phyloP scores from a whole-genome alignment of 2,329 filamentous ascomycete genomes.

The Fusarium sp. region DNA sequence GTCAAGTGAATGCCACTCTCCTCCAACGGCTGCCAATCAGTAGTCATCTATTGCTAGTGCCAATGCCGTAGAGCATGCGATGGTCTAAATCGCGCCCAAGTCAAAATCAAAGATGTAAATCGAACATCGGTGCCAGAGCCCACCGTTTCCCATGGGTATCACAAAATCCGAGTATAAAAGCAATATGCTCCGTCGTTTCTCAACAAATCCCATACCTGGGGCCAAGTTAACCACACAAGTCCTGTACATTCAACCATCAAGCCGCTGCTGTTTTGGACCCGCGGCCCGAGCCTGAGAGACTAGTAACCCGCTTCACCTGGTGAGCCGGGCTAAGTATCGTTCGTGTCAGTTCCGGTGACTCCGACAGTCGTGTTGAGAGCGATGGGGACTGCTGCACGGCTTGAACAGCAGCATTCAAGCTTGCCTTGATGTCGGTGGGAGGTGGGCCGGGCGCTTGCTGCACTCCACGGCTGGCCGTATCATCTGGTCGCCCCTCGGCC shows the following conservation, averaged over 20 bases:
- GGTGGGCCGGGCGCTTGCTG: slow-evolving; percentile 30
- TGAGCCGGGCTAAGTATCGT: slow-evolving; percentile 47
- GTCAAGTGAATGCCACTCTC: slow-evolving; percentile 27
- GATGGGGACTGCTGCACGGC: slow-evolving; percentile 43
- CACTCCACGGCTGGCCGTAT: slow-evolving; percentile 32
- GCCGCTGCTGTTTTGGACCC: slow-evolving; percentile 50
- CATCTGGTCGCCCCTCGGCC: slow-evolving; percentile 19
- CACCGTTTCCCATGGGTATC: slow-evolving; percentile 51
- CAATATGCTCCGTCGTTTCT: slow-evolving; percentile 39
- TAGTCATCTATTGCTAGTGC: slow-evolving; percentile 2
- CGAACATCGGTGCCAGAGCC: slow-evolving; percentile 38
- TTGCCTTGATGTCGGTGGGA: slow-evolving; percentile 38
- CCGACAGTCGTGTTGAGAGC: slow-evolving; percentile 46
- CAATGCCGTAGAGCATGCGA: slow-evolving; percentile 18
- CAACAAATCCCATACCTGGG: slow-evolving; percentile 32
- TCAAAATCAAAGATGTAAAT: slow-evolving; percentile 36
- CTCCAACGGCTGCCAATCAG: slow-evolving; percentile 24
- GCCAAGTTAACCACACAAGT: slow-evolving; percentile 23
- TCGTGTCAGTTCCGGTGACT: slow-evolving; percentile 57
- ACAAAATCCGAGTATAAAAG: slow-evolving; percentile 48
- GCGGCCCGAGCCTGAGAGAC: slow-evolving; percentile 46
- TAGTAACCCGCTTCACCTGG: slow-evolving; percentile 48
- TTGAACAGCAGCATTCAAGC: slow-evolving; percentile 38
- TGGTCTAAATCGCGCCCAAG: slow-evolving; percentile 31
- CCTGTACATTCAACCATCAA: slow-evolving; percentile 30